A percentile compares a stretch with the other conserved stretches of the same genome.
Conservation (phyloP, 176 grass and related monocot species). For the Chloris gayana region DNA sequence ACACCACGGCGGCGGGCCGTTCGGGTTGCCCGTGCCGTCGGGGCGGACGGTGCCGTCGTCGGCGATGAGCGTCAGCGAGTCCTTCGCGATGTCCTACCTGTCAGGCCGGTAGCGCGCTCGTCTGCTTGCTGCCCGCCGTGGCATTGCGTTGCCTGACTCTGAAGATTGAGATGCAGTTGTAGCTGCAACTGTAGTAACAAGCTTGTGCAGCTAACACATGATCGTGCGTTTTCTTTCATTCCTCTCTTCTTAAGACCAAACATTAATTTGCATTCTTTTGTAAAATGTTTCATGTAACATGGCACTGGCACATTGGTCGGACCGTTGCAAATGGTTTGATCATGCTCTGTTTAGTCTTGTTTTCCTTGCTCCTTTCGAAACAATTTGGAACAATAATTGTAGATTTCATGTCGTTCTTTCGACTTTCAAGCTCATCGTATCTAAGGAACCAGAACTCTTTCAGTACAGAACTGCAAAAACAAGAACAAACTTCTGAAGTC, state of each 20-base stretch:
- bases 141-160: background rate
- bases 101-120: constrained; percentile 21
- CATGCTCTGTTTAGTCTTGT: too few species aligned
- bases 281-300: background rate
- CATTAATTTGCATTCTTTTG: background rate
- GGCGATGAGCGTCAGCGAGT: constrained; percentile 20
- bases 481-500: too few species aligned
- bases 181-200: background rate
- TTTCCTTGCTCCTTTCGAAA: too few species aligned
- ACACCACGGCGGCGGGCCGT: background rate
- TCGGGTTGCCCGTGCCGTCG: background rate
- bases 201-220: background rate
- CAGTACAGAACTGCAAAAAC: too few species aligned
- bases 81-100: constrained; percentile 49
- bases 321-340: too few species aligned
- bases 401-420: too few species aligned
- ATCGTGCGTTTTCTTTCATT: background rate
- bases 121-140: background rate
- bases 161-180: background rate
- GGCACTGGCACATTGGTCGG: too few species aligned
- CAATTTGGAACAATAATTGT: too few species aligned
- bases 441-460: too few species aligned
- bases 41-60: background rate
- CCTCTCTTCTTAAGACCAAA: background rate
- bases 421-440: too few species aligned